Evolutionary conservation across 768 basidiomycete species (phyloP).

Genomic region (Paxillus rubicundulus): DNA sequence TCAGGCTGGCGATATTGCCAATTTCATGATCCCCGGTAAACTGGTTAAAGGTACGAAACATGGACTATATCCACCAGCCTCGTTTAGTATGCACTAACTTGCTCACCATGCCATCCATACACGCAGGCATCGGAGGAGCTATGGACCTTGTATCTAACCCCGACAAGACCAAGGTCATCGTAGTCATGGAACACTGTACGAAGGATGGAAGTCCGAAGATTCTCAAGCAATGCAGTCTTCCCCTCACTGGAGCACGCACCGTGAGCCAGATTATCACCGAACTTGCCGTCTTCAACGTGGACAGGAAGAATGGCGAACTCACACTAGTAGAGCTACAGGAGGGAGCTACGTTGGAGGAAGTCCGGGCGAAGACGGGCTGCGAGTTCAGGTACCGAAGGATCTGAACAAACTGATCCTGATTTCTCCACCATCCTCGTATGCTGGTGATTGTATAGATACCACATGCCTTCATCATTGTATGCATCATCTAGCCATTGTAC

Average conservation of each 20-base stretch:
- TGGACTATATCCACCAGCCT: not conserved
- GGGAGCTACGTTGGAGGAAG: conserved; percentile 80
- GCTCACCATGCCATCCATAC: conserved; percentile 11
- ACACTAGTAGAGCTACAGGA: conserved; percentile 80
- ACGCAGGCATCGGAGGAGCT: conserved; percentile 85
- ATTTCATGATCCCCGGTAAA: conserved; percentile 98
- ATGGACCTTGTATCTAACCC: conserved; percentile 98
- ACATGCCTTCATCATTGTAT: not conserved
- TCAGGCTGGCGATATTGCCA: conserved; percentile 89
- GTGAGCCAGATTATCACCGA: conserved; percentile 95
- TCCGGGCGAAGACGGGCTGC: conserved; percentile 83
- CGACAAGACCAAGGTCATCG: conserved; percentile 90
- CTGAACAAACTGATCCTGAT: conserved; percentile 43
- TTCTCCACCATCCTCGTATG: conserved; percentile 1
- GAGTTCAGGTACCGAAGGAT: conserved; percentile 61
- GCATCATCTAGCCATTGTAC: not conserved
- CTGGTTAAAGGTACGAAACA: conserved; percentile 64
- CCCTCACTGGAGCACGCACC: conserved; percentile 83
- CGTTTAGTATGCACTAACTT: not conserved
- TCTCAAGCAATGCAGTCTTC: conserved; percentile 74
- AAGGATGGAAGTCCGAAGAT: conserved; percentile 92
- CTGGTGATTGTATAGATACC: conserved; percentile 9
- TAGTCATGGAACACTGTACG: conserved; percentile 85
- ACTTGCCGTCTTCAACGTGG: conserved; percentile 85
- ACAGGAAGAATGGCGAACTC: conserved; percentile 69